phyloP scores from a whole-genome alignment of 306 rosid species.

The Glycine soja region DNA sequence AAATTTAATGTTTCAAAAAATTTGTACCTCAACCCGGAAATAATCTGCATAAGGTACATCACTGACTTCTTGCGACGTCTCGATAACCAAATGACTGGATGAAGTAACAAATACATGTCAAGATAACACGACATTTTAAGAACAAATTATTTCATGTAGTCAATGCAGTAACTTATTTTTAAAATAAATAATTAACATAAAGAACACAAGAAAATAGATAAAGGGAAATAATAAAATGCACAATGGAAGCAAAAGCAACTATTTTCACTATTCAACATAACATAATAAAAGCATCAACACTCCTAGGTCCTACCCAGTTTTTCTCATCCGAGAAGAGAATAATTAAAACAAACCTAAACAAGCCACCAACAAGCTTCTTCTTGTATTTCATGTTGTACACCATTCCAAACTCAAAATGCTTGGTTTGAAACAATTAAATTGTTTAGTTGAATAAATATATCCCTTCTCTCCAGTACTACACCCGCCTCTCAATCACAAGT shows the following conservation, averaged over 20 bases:
- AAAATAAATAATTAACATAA: conserved; percentile 13
- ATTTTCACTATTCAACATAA: not conserved
- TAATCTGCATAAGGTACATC: conserved; percentile 94
- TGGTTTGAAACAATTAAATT: conserved; percentile 14
- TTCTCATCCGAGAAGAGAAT: conserved; percentile 9
- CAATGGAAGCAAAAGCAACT: conserved; percentile 30
- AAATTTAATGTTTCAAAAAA: conserved; percentile 28
- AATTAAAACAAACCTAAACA: not conserved
- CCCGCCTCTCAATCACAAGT: not conserved
- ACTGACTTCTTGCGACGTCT: conserved; percentile 88
- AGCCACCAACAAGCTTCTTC: conserved; percentile 8
- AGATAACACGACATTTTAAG: conserved; percentile 15
- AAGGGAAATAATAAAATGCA: conserved; percentile 3
- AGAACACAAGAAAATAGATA: conserved; percentile 7
- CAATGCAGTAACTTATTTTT: conserved; percentile 6
- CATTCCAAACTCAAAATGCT: conserved; percentile 26
- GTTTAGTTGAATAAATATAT: conserved; percentile 6
- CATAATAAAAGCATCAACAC: conserved; percentile 10
- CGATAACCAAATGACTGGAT: conserved; percentile 86
- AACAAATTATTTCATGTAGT: not conserved
- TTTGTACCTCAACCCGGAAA: conserved; percentile 91
- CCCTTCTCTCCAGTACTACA: conserved; percentile 1
- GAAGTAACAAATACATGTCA: conserved; percentile 51
- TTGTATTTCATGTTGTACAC: conserved; percentile 18
- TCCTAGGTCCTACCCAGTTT: conserved; percentile 10